These are phyloP conservation scores for Theileria parva DNA, from an alignment of 169 alveolate genomes.

Conservation along the genomic window DNA sequence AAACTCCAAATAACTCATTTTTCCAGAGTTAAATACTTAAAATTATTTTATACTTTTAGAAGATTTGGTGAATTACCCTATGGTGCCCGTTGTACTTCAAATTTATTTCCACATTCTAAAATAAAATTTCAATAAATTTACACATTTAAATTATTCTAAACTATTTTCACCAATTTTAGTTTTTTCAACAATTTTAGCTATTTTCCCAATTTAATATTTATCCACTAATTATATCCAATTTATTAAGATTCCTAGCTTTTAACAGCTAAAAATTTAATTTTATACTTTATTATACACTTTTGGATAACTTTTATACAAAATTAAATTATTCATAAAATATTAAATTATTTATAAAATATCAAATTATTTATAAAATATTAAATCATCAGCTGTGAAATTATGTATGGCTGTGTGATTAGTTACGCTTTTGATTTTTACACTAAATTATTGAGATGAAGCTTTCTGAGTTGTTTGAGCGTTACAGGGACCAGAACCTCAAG, in stretches of 20 bases:
- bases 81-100: not conserved
- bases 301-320: too few relatives aligned
- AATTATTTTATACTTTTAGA: not conserved
- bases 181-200: not conserved
- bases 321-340: too few relatives aligned
- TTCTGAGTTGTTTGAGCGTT: constrained; percentile 22
- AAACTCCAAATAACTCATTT: constrained; percentile 36
- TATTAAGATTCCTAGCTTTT: not conserved
- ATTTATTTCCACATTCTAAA: not conserved
- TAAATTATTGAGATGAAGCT: constrained; percentile 2
- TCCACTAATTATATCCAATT: not conserved
- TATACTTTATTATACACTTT: too few relatives aligned
- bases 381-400: too few relatives aligned
- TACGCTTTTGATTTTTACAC: not conserved
- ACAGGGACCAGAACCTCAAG: constrained; percentile 41
- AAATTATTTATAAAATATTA: too few relatives aligned
- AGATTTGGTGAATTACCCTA: too few relatives aligned
- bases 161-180: not conserved
- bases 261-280: too few relatives aligned
- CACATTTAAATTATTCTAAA: not conserved
- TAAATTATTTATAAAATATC: too few relatives aligned
- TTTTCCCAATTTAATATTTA: not conserved
- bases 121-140: not conserved
- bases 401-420: too few relatives aligned
- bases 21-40: not conserved